These are phyloP conservation scores for Trichophyton schoenleinii DNA, from an alignment of 2,329 filamentous ascomycete genomes.

Conservation along the genomic window DNA sequence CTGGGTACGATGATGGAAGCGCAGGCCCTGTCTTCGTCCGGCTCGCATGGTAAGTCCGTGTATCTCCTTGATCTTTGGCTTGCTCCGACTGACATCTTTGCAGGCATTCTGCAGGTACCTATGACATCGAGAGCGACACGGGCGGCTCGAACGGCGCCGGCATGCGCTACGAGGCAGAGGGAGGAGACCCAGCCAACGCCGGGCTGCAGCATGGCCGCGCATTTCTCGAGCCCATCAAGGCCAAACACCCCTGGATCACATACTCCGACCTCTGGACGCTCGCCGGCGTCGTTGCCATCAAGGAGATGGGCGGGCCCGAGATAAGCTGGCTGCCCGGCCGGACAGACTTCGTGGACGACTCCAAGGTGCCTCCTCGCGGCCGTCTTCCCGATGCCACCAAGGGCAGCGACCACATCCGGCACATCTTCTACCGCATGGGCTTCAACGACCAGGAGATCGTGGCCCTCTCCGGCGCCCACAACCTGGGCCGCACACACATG, in stretches of 20 bases:
- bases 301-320: conserved; percentile 48
- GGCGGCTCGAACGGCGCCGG: conserved; percentile 54
- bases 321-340: conserved; percentile 47
- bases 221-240: conserved; percentile 52
- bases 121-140: conserved; percentile 46
- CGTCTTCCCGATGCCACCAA: conserved; percentile 44
- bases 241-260: conserved; percentile 49
- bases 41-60: conserved; percentile 43
- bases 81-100: neutral
- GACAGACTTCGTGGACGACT: conserved; percentile 51
- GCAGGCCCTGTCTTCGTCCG: conserved; percentile 52
- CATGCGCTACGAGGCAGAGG: conserved; percentile 54
- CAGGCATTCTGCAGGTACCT: conserved; percentile 53
- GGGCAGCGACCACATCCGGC: conserved; percentile 43
- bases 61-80: no score
- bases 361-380: conserved; percentile 46
- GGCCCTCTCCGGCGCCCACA: conserved; percentile 44
- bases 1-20: conserved; percentile 53
- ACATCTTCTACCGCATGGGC: conserved; percentile 48
- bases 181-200: conserved; percentile 52
- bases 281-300: conserved; percentile 46
- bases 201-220: conserved; percentile 51
- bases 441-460: conserved; percentile 51
- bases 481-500: conserved; percentile 43
- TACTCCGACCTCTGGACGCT: conserved; percentile 56